Conservation (phyloP, 441 rosid genomes). For the Pelargonium cotyledonis region DNA sequence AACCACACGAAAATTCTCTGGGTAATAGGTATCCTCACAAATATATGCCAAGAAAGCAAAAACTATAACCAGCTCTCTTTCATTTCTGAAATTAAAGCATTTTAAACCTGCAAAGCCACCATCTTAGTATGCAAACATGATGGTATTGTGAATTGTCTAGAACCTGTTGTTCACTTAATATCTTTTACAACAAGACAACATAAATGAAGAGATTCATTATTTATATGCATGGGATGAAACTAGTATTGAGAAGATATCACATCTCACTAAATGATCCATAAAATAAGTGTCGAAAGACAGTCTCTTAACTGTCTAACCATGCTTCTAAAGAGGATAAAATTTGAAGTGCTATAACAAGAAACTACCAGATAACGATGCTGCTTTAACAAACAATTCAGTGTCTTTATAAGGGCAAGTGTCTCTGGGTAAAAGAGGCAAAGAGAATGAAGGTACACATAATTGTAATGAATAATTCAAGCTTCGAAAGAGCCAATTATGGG, state of each 20-base stretch:
- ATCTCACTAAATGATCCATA: background rate
- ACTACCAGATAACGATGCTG: background rate
- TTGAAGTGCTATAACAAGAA: background rate
- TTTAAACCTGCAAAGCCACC: background rate
- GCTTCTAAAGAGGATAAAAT: background rate
- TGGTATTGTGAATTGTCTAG: background rate
- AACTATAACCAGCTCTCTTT: background rate
- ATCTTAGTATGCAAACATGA: background rate
- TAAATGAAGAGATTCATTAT: background rate
- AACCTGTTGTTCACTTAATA: background rate
- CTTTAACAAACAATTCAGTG: background rate
- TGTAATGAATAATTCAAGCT: background rate
- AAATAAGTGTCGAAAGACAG: background rate
- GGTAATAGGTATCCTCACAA: background rate
- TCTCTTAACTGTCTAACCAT: conserved; percentile 2
- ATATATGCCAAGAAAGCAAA: conserved; percentile 5
- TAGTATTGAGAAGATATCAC: background rate
- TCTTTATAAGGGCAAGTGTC: background rate
- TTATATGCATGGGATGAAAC: background rate
- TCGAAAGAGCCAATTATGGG: background rate
- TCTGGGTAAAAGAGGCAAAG: background rate
- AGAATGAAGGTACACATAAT: background rate
- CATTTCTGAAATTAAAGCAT: background rate
- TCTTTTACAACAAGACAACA: background rate
- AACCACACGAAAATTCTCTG: background rate